Evolutionary conservation across 768 basidiomycete species (phyloP), one percentile per base, ranked within the genome.

Genomic region (Rubroboletus pulcherrimus): DNA sequence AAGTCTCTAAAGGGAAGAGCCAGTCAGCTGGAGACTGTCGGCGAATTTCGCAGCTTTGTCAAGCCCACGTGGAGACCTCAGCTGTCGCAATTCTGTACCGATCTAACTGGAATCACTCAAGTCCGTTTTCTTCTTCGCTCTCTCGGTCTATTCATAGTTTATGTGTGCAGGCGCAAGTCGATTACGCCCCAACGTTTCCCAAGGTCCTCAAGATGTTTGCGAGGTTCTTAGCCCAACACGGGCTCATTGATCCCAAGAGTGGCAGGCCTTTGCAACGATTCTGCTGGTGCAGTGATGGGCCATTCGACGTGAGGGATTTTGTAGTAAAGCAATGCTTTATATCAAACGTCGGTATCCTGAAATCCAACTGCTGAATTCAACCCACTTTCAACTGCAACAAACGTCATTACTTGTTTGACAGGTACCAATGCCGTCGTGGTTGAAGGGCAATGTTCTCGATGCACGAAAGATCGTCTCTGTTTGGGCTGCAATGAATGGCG

Each of bases 71-170:
- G 93, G 92, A 76, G 81, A 42, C 93, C 95, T 1, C 76, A 72
- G 49, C 78, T 99, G 7, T 87, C 91, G 7, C 73, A 79, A 4
- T 99, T 97, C 68, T 98, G 96, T 70, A 92, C 79, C 19, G 72
- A 82, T 35, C 77, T 99, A 44, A 99, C 96, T 10, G 93, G 94
- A 17, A 94, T 99, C 55, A 87, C 85, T 3, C 96, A 99, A 78
- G 95, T 95, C 57, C 58, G 84, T 75, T 46, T 50, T 67, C 33
- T 49, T 17, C 26, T 44, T 54, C 42, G 21, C 19, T n/a, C 53
- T 17, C 54, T 26, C 26, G 34, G 35, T 57, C 50, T 42, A 26
- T 33, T 55, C 58, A 56, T 43, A 19, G 52, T 53, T 31, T 43
- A 5, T 49, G 33, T 53, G 31, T 53, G n/a, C 69, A 97, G 93